Percentiles rank a stretch among this genome's conserved stretches.
These are phyloP conservation scores for Lachnellula cervina DNA, from an alignment of 2,329 filamentous ascomycete species.

Conservation along the genomic window DNA sequence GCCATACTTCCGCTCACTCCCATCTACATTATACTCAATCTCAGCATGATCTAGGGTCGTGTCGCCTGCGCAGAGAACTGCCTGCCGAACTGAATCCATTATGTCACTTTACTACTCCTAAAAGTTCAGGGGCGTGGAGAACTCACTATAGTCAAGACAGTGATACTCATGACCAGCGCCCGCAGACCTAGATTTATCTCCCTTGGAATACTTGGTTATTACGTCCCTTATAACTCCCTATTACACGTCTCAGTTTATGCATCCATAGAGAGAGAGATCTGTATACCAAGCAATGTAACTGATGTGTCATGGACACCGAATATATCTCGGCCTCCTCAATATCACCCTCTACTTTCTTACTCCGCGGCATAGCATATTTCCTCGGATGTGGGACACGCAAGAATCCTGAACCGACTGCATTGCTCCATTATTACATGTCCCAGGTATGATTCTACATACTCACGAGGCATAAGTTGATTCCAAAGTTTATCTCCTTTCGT, in stretches of 20 bases:
- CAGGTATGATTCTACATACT: not conserved
- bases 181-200: slow-evolving; percentile 25
- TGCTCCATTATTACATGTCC: not conserved
- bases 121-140: not conserved
- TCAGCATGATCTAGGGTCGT: slow-evolving; percentile 29
- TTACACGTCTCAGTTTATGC: not conserved
- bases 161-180: slow-evolving; percentile 30
- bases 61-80: slow-evolving; percentile 28
- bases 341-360: slow-evolving; percentile 22
- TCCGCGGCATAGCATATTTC: slow-evolving; percentile 26
- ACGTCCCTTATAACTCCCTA: slow-evolving; percentile 26
- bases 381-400: slow-evolving; percentile 25
- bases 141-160: slow-evolving; percentile 29
- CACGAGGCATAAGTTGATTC: slow-evolving; percentile 28
- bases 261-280: not conserved
- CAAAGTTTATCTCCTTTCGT: slow-evolving; percentile 23
- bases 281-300: slow-evolving; percentile 27
- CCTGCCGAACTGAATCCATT: slow-evolving; percentile 21
- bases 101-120: not conserved
- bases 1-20: slow-evolving; percentile 16
- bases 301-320: slow-evolving; percentile 27
- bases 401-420: slow-evolving; percentile 27
- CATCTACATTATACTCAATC: slow-evolving; percentile 19
- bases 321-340: slow-evolving; percentile 25
- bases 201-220: slow-evolving; percentile 28